Conservation (phyloP, 2,329 filamentous ascomycete species). For the Fulvia fulva region DNA sequence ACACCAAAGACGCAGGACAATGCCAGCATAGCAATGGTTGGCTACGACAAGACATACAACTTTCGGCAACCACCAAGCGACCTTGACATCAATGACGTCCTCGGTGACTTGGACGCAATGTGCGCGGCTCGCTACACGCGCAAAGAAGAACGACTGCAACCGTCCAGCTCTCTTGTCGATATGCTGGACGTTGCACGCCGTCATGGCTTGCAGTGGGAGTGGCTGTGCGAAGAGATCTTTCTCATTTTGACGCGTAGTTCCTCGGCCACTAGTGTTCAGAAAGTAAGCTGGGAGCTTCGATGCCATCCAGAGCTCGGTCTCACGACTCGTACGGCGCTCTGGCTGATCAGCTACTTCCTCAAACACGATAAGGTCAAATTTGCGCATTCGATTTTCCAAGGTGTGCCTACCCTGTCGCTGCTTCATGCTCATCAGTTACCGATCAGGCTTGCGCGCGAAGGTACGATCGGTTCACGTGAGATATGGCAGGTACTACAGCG, state of each 20-base stretch:
- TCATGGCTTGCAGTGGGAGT: not conserved
- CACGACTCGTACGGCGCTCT: not conserved
- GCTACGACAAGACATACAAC: not conserved
- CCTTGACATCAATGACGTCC: not conserved
- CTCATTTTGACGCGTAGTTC: not conserved
- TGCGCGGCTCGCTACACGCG: not conserved
- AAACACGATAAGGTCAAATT: not conserved
- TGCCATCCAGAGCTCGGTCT: not conserved
- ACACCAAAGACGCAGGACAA: not conserved
- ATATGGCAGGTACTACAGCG: conserved; percentile 6
- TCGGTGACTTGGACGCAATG: not conserved
- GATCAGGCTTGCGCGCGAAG: conserved; percentile 17
- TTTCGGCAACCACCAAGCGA: not conserved
- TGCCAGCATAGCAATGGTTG: not conserved
- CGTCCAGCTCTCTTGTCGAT: not conserved
- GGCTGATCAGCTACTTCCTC: conserved; percentile 14
- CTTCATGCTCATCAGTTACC: conserved; percentile 20
- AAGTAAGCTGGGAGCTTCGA: not conserved
- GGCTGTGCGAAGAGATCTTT: not conserved
- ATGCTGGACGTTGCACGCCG: not conserved
- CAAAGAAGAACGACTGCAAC: not conserved
- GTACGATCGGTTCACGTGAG: not conserved
- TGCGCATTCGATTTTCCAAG: conserved; percentile 22
- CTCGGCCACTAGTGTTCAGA: not conserved
- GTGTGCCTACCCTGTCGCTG: conserved; percentile 15